phyloP scores from a whole-genome alignment of 2,329 filamentous ascomycete genomes.

The Colletotrichum sp. region DNA sequence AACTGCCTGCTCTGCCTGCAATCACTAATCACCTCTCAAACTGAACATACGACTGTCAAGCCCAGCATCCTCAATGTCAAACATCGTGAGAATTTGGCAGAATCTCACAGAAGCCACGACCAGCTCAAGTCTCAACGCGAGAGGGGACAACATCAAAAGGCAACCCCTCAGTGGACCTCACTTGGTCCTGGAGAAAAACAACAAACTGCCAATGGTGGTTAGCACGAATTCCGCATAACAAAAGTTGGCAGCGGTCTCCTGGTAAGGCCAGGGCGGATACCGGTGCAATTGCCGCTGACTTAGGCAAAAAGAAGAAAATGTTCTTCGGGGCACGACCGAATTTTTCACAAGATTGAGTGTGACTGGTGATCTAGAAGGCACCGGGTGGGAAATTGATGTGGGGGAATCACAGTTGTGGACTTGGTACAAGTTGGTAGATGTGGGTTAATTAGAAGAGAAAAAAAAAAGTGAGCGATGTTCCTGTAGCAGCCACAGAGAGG shows the following conservation, averaged over 20 bases:
- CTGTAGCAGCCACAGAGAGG: background rate
- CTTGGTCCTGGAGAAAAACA: background rate
- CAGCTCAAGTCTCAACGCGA: background rate
- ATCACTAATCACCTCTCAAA: rapidly evolving
- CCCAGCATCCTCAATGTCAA: background rate
- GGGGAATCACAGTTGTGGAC: background rate
- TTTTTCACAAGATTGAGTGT: background rate
- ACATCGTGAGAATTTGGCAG: background rate
- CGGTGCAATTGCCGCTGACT: background rate
- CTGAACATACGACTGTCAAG: background rate
- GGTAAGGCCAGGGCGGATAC: background rate
- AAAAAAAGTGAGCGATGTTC: background rate
- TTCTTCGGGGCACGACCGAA: background rate
- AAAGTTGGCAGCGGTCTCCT: slow-evolving; percentile 11
- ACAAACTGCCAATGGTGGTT: background rate
- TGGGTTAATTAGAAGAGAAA: background rate
- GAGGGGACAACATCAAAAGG: background rate
- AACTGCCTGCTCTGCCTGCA: background rate
- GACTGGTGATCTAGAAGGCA: slow-evolving; percentile 5
- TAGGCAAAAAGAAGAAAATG: background rate
- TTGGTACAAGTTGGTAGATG: background rate
- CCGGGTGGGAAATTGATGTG: slow-evolving; percentile 3
- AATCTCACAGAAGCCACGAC: background rate
- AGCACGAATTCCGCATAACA: background rate
- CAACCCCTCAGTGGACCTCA: background rate